Conservation (phyloP, 2,329 filamentous ascomycete species). For the Plectosphaerella sp. region DNA sequence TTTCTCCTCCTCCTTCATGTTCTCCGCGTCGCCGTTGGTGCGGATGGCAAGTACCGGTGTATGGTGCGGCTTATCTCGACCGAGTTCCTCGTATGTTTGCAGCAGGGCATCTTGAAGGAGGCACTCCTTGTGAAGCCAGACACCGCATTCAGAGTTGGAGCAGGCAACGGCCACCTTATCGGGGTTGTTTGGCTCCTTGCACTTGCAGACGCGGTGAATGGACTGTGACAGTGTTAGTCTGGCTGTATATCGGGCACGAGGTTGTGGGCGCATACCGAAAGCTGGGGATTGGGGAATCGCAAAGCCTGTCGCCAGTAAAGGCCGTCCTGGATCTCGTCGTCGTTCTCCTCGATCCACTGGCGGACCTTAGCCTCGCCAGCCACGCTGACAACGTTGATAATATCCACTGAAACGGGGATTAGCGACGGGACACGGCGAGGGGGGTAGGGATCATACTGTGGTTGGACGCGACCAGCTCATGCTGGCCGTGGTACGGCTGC, state of each 20-base stretch:
- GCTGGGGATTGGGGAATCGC: slow-evolving; percentile 50
- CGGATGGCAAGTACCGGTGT: slow-evolving; percentile 23
- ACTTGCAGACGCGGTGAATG: slow-evolving; percentile 54
- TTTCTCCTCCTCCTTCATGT: slow-evolving; percentile 17
- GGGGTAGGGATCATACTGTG: slow-evolving; percentile 48
- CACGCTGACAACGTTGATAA: slow-evolving; percentile 69
- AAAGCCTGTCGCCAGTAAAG: slow-evolving; percentile 63
- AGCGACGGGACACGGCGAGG: background rate
- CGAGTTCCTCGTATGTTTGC: slow-evolving; percentile 44
- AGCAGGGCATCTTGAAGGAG: slow-evolving; percentile 51
- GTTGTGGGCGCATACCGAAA: slow-evolving; percentile 44
- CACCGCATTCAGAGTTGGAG: slow-evolving; percentile 46
- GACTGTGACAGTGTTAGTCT: slow-evolving; percentile 28
- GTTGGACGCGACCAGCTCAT: slow-evolving; percentile 68
- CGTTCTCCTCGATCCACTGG: slow-evolving; percentile 66
- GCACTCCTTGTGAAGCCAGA: slow-evolving; percentile 62
- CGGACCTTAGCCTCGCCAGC: slow-evolving; percentile 57
- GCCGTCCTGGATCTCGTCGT: slow-evolving; percentile 55
- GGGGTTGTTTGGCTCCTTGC: slow-evolving; percentile 56
- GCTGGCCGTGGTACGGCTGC: slow-evolving; percentile 62
- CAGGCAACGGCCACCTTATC: slow-evolving; percentile 58
- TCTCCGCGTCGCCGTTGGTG: slow-evolving; percentile 26
- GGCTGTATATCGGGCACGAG: background rate
- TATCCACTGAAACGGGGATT: slow-evolving; percentile 45
- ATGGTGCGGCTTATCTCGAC: slow-evolving; percentile 43